Evolutionary conservation across 768 basidiomycete species (phyloP).

Genomic region (Dioszegia aurantiaca): DNA sequence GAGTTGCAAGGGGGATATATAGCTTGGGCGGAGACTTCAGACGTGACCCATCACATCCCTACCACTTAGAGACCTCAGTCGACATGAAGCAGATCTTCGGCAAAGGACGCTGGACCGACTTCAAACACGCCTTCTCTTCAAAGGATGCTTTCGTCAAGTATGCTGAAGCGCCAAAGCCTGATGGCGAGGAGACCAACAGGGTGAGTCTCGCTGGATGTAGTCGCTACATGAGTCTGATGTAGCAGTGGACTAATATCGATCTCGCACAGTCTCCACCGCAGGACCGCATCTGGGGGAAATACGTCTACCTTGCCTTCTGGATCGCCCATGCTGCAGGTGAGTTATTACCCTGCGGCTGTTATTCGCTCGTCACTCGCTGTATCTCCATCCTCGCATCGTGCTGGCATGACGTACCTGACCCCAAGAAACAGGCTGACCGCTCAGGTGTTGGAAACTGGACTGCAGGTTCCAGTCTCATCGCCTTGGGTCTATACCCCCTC

Average conservation of each 20-base stretch:
- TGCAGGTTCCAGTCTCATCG: conserved; percentile 25
- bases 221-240: background rate
- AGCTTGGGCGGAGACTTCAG: too few relatives aligned
- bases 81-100: background rate
- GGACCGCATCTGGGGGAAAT: conserved; percentile 30
- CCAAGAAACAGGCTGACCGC: conserved; percentile 3
- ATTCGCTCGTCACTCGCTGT: too few relatives aligned
- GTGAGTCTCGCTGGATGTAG: conserved; percentile 5
- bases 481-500: conserved; percentile 27
- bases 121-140: conserved; percentile 23
- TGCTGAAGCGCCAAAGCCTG: conserved; percentile 20
- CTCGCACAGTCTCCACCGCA: conserved; percentile 29
- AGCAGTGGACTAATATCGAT: conserved; percentile 37
- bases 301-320: conserved; percentile 36
- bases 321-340: conserved; percentile 20
- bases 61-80: too few relatives aligned
- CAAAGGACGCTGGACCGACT: conserved; percentile 6
- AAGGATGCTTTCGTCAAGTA: conserved; percentile 26
- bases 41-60: too few relatives aligned
- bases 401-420: too few relatives aligned
- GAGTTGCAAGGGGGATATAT: too few relatives aligned
- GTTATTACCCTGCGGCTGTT: conserved; percentile 15
- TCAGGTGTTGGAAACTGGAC: conserved; percentile 20
- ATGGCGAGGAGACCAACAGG: conserved; percentile 14
- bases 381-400: too few relatives aligned